Base-by-base conservation (phyloP, 306 rosid species). In the Macrotyloma uniflorum region DNA sequence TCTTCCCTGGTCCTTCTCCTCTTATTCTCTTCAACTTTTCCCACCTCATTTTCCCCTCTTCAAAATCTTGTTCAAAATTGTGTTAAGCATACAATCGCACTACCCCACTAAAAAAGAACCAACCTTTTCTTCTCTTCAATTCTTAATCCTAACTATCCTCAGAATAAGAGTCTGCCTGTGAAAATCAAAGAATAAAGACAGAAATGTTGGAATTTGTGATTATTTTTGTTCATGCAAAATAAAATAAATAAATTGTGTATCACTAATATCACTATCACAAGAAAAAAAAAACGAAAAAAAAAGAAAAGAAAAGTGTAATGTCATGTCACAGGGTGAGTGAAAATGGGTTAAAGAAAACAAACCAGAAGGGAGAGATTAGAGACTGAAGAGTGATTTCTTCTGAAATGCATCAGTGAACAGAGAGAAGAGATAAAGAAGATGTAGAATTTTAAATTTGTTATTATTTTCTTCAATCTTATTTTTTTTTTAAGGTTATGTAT, bases 1-100 rank as follows among this genome's bases (percentile, higher is more conserved):
- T 85, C 87, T 84, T 91, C 46, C 98, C 98, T 76, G 98, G 98
- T 24, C 84, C 85, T 80, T 74, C 85, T 79, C 72, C 88, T 40
- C 55, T 82, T 9, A 35, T 72, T 35, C 38, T 73, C 73, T 72
- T 80, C 28, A 89, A 82, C 72, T 79, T 89, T 81, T 90, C 98
- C 96, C 98, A 88, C 91, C 91, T 91, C 98, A 90, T 93, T 82
- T 59, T 64, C 11, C 16, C 35, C 9, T 8, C 2, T 26, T 26
- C 2, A 1, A 1, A 26, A 26, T 23, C 63, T 11, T 57, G 24
- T 32, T 63, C 69, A 33, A 32, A 62, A 30, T 61, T 20, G 2
- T 18, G 2, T 18, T 33, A 33, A 33, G 16, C 7, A 62, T n/a
- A 35, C 38, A 33, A 33, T 15, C 18, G n/a, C 59, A 53, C 65